phyloP scores from a whole-genome alignment of 495 filamentous ascomycete species.

The Penicillium cinerascens region DNA sequence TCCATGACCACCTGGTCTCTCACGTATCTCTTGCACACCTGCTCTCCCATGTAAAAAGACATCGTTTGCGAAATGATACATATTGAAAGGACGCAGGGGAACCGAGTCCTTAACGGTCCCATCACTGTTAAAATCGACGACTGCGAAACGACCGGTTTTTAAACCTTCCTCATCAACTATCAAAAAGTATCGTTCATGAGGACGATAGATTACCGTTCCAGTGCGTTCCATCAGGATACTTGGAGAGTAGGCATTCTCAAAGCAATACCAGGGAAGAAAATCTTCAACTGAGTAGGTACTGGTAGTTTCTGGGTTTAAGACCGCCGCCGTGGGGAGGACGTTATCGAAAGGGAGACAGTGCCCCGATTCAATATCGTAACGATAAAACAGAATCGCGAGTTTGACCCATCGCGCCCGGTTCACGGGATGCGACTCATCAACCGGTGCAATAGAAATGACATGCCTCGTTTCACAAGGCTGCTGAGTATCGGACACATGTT shows the following conservation, averaged over 20 bases:
- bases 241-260: slow-evolving; percentile 6
- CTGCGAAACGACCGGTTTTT: slow-evolving; percentile 6
- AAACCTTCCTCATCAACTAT: slow-evolving; percentile 3
- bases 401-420: slow-evolving; percentile 12
- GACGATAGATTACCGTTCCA: slow-evolving; percentile 6
- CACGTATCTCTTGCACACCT: not conserved
- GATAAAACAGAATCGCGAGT: slow-evolving; percentile 9
- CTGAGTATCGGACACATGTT: not conserved
- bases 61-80: slow-evolving; percentile 1
- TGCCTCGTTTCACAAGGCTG: slow-evolving; percentile 4
- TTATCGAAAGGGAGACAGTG: slow-evolving; percentile 6
- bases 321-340: not conserved
- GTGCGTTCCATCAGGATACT: slow-evolving; percentile 1
- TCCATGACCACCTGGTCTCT: slow-evolving; percentile 2
- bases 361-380: slow-evolving; percentile 9
- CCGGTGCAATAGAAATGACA: not conserved
- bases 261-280: slow-evolving; percentile 7
- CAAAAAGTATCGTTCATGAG: not conserved
- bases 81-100: slow-evolving; percentile 8
- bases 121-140: not conserved
- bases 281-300: slow-evolving; percentile 4
- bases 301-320: slow-evolving; percentile 9
- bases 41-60: slow-evolving; percentile 2
- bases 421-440: slow-evolving; percentile 7
- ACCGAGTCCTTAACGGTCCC: slow-evolving; percentile 4